A percentile compares a stretch with the other conserved stretches of the same genome.
Conservation (phyloP, 148 eudicot genomes). For the Silene latifolia region DNA sequence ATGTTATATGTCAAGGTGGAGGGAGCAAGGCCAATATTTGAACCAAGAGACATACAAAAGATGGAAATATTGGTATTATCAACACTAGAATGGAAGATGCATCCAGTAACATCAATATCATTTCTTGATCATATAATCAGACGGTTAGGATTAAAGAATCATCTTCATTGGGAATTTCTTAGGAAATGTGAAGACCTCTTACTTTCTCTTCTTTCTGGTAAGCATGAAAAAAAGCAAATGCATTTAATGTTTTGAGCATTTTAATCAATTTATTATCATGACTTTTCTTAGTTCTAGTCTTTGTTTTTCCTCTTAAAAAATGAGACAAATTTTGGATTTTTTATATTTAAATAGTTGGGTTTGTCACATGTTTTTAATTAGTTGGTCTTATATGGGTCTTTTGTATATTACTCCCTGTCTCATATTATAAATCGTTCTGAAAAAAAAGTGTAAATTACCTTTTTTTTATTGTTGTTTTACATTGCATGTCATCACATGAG, state of each 20-base stretch:
- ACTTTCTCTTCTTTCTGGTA: conserved; percentile 62
- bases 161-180: conserved; percentile 61
- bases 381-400: too few relatives aligned
- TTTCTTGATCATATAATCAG: conserved; percentile 74
- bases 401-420: too few relatives aligned
- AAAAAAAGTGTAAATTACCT: too few relatives aligned
- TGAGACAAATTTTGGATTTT: conserved; percentile 1
- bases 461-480: too few relatives aligned
- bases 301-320: neutral
- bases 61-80: conserved; percentile 84
- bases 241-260: conserved; percentile 4
- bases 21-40: conserved; percentile 51
- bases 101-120: conserved; percentile 73
- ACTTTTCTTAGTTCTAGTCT: neutral
- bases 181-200: conserved; percentile 52
- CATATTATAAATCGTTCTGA: too few relatives aligned
- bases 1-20: conserved; percentile 39
- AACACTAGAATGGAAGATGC: conserved; percentile 79
- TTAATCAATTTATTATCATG: neutral
- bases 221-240: conserved; percentile 3
- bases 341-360: neutral
- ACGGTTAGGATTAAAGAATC: conserved; percentile 61
- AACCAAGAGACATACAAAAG: conserved; percentile 74
- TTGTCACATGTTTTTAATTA: neutral
- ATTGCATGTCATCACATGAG: too few relatives aligned